Evolutionary conservation across 2,329 filamentous ascomycete species (phyloP), one percentile per base, ranked within the genome.

Genomic region (Thyridium curvatum): DNA sequence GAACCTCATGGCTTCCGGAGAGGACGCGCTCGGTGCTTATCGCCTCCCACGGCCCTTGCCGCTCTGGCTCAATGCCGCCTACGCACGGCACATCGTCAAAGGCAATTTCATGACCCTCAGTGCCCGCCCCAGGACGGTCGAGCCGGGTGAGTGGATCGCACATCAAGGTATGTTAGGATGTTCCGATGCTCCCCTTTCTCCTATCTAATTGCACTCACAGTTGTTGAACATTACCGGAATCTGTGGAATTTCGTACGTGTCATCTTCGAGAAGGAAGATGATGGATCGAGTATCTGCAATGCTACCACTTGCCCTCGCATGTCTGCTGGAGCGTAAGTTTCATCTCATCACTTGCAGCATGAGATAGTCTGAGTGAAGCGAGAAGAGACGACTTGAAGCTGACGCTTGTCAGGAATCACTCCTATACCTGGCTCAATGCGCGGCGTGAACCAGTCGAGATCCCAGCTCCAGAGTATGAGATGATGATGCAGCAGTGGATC

Each of bases 41-140:
- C 78, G 82, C 50, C 68, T 86, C 43, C 82, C 82, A 42, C 73
- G 77, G 31, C 76, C 77, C 26, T 68, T 80, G 43, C 86, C 86
- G 13, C 66, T 86, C 44, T 89, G 86, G 79, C 78, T 89, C 53
- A 83, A 86, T 54, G 74, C 83, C 40, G 68, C 79, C 45, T 84
- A 86, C 57, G 82, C 85, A 39, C 86, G 84, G 58, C 81, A 94
- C 55, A 94, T 95, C 48, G 90, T 96, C 55, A 94, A 91, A 69
- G 91, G 91, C 43, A 97, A 96, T 68, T 96, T 97, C 59, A 88
- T 95, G 83, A 96, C 91, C 10, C 67, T 97, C 43, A 94, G 90
- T 53, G 88, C 89, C 36, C 84, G 90, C 56, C 91, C 91, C 16
- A 90, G 91, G 68, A 90, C 93, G 41, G 86, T 96, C 34, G 91